A percentile compares a stretch with the other conserved stretches of the same genome.
Conservation (phyloP, 352 stramenopile species). For the Phytophthora pistaciae region DNA sequence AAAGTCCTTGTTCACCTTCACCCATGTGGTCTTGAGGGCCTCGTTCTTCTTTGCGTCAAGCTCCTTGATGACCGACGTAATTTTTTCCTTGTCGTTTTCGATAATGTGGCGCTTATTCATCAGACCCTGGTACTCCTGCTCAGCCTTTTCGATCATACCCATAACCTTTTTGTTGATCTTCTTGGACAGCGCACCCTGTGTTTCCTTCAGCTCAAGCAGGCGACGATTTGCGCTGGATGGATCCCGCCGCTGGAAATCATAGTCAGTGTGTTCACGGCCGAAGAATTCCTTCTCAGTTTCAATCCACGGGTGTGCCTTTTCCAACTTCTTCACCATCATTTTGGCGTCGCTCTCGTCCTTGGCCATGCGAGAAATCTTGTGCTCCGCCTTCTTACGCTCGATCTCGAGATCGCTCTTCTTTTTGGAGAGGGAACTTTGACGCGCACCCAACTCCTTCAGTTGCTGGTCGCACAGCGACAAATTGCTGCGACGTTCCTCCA, state of each 20-base stretch:
- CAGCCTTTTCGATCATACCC: constrained; percentile 99
- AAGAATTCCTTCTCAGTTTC: constrained; percentile 98
- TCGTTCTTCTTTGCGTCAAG: constrained; percentile 99
- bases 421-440: constrained; percentile 81
- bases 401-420: constrained; percentile 92
- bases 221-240: constrained; percentile 85
- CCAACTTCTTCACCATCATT: constrained; percentile 91
- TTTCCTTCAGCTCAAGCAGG: constrained; percentile 93
- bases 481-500: constrained; percentile 76
- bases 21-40: constrained; percentile 96
- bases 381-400: constrained; percentile 95
- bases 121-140: constrained; percentile 98
- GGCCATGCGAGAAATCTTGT: constrained; percentile 93
- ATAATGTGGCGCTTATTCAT: constrained; percentile 98
- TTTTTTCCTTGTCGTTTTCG: constrained; percentile 99
- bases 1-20: constrained; percentile 99
- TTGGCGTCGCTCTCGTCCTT: constrained; percentile 94
- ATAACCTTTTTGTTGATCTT: constrained; percentile 99
- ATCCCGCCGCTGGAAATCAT: constrained; percentile 96
- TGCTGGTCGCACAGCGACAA: constrained; percentile 92
- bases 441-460: constrained; percentile 89
- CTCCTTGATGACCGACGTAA: constrained; percentile 99
- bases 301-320: constrained; percentile 98
- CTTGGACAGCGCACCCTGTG: constrained; percentile 94
- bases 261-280: constrained; percentile 96